Base-by-base conservation (phyloP, 2,329 filamentous ascomycete species). In the Pestalotiopsis sp. region DNA sequence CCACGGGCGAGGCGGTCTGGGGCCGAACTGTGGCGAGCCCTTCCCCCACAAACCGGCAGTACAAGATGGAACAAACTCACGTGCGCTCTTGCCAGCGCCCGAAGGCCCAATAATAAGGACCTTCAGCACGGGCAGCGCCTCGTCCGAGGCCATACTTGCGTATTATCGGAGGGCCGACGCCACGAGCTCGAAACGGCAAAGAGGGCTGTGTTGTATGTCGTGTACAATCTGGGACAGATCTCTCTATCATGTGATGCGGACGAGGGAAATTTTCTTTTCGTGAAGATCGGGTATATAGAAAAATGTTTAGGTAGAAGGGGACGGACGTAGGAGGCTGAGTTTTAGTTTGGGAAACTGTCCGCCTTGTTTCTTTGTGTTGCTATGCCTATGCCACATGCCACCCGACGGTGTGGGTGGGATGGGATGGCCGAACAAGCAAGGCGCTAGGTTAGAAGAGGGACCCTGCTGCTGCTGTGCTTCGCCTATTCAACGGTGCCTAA, bases 51-150 rank as follows among this genome's bases (percentile, higher is more conserved):
- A 9, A 36, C 31, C 31, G 31, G 31, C 31, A 36, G 31, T 36
- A 9, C 31, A 36, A n/a, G 7, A 9, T 23, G 20, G 45, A 4
- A 52, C 6, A 1, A 20, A 80, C 85, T 75, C 79, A 86, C 86
- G 79, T 65, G 85, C 85, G 55, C 85, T 86, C 77, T 88, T 88
- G 55, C 86, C 86, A 20, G 84, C 85, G 68, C 86, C 86, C 27
- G 85, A 87, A 12, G 86, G 85, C 13, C 86, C 86, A 76, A 88
- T 86, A 73, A 88, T 81, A 66, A 88, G 76, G 57, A 88, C 80
- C 78, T 88, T 88, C 71, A 88, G 80, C 11, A 83, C 82, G 27
- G 83, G 83, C 31, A 86, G 76, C 23, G 81, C 76, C 70, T 85
- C 82, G 71, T 85, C 82, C 55, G 83, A 84, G 57, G 81, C 79